Base-by-base conservation (phyloP, 1,284 basidiomycete species). In the Rhodotorula mucilaginosa region DNA sequence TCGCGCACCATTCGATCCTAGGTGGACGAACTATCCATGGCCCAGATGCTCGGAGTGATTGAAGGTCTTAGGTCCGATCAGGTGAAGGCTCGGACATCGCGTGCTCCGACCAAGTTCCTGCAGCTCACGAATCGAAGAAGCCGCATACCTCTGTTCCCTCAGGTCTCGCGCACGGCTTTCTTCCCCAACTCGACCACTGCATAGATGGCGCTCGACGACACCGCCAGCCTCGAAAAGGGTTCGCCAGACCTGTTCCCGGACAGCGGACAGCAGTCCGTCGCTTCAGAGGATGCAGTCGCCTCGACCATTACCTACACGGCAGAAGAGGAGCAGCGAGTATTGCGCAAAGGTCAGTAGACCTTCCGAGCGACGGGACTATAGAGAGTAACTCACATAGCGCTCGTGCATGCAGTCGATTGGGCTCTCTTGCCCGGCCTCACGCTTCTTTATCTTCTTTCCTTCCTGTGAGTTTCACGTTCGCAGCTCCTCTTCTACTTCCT, bases 401-500 rank as follows among this genome's bases (percentile, higher is more conserved):
- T 13, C 12, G 31, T 5, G 10, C 26, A 3, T 39, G 3, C 31
- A 67, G 61, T 74, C 48, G 73, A 74, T 49, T 64, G 63, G 63
- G 58, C 56, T 2, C 59, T 74, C 15, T 46, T 74, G 0, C 73
- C 73, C 16, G 73, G 73, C 7, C 46, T 74, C 21, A 74, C 71
- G 23, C 65, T 72, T 34, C 64, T 74, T 5, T 74, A 74, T 58
- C 52, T 72, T 0, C 57, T 74, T 0, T 66, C 60, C 3, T 73
- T 73, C 64, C 66, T 73, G 69, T 63, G 12, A 26, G 69, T 29
- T 31, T 8, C 1, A 15, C 23, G 29, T 13, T 23, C 12, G 21
- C n/a, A n/a, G 51, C 23, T 8, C 2, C n/a, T 46, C 16, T 34
- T 19, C 39, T 23, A 7, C 15, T 18, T 18, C 12, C 21, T 8